Conservation (phyloP, 306 rosid species). For the Luffa aegyptiaca region DNA sequence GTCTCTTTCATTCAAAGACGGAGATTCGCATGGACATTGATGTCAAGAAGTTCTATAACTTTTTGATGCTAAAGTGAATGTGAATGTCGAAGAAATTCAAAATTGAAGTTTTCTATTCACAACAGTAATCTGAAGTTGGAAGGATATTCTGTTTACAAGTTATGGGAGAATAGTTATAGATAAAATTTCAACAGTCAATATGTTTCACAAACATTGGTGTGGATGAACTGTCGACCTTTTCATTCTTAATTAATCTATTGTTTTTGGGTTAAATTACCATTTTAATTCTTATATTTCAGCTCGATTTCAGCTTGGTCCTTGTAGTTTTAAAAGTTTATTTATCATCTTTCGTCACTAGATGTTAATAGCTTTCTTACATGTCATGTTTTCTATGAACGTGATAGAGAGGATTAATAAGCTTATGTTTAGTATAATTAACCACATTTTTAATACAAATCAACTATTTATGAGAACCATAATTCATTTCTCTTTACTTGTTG, state of each 20-base stretch:
- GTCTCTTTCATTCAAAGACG: background rate
- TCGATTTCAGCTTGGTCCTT: background rate
- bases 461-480: background rate
- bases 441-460: background rate
- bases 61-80: background rate
- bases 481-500: background rate
- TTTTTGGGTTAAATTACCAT: background rate
- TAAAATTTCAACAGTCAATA: background rate
- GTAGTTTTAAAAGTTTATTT: background rate
- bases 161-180: background rate
- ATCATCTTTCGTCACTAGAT: background rate
- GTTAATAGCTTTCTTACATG: background rate
- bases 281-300: background rate
- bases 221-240: background rate
- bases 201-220: background rate
- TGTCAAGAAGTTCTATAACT: background rate
- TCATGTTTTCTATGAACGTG: background rate
- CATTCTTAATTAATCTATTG: background rate
- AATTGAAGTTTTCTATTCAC: background rate
- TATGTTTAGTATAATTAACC: background rate
- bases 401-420: background rate
- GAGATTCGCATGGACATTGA: background rate
- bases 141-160: background rate
- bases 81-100: background rate
- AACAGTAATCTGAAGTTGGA: background rate